Evolutionary conservation across 768 basidiomycete genomes (phyloP), one percentile per base, ranked within the genome.

Genomic region (Gloeostereum incarnatum): DNA sequence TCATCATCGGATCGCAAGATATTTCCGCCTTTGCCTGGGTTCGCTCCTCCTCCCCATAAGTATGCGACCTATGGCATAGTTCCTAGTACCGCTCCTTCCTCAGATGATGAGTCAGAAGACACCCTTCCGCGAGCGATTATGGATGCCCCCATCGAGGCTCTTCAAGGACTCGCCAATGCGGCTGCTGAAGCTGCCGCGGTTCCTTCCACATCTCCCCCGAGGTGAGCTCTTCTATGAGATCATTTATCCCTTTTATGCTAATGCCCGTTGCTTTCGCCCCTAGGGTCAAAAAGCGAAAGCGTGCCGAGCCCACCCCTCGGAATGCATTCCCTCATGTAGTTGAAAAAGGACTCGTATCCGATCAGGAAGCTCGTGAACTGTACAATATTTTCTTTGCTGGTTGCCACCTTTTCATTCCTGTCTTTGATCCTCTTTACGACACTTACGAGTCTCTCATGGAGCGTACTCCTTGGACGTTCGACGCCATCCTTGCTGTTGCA

Each of bases 341-440:
- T 23, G 88, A 90, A 59, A 91, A 91, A 71, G 88, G 88, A 25
- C 71, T 96, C 34, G 90, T 97, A 36, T 64, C 73, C 23, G 92
- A 93, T 51, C 54, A 64, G 21, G 92, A 94, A 62, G 92, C 89
- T 40, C 74, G 88, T 51, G 88, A 91, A 57, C 71, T 96, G 39
- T 92, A 84, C 66, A 83, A 90, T 64, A 90, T 93, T 53, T 97
- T 94, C 70, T 94, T 94, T 66, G 81, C 86, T 41, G 92, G 92
- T 35, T 96, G 91, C 62, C 87, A 96, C 65, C 73, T 92, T 56
- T 97, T 96, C 69, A 90, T 96, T 48, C 92, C 93, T 33, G 70
- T 96, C 45, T 96, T 93, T 66, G 91, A 96, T 62, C 85, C 88
- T 22, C 64, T 68, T 42, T 94, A 91, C 61, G 93, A 97, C 68